Percentiles rank a stretch among this genome's conserved stretches.
phyloP scores from a whole-genome alignment of 1,284 basidiomycete species.

The Sporisorium sorghi region DNA sequence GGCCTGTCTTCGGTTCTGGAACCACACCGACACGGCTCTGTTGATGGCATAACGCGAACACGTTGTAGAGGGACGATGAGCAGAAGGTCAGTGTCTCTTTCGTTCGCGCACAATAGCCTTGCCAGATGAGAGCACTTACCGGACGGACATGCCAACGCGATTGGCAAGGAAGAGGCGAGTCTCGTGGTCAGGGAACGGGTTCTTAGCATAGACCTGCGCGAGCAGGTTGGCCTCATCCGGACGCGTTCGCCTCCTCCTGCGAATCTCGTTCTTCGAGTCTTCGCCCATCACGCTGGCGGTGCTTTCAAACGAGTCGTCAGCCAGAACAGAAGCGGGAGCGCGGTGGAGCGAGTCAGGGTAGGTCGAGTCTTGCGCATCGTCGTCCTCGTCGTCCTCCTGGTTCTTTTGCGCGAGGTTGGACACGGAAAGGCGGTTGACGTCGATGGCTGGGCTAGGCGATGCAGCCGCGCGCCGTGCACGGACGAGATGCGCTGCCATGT shows the following conservation, averaged over 20 bases:
- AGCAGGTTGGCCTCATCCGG: conserved; percentile 61
- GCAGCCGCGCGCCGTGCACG: conserved; percentile 9
- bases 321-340: conserved; percentile 26
- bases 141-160: conserved; percentile 58
- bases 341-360: conserved; percentile 13
- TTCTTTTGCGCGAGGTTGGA: conserved; percentile 43
- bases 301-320: conserved; percentile 48
- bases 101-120: not conserved
- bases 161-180: conserved; percentile 60
- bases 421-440: conserved; percentile 38
- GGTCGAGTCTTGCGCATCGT: conserved; percentile 12
- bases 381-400: conserved; percentile 28
- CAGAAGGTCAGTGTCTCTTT: conserved; percentile 6
- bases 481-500: not conserved
- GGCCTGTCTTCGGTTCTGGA: conserved; percentile 67
- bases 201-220: conserved; percentile 58
- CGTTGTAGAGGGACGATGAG: not conserved
- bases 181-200: conserved; percentile 62
- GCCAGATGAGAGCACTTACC: conserved; percentile 41
- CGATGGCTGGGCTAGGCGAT: conserved; percentile 34
- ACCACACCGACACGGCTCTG: conserved; percentile 65
- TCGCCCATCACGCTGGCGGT: conserved; percentile 36
- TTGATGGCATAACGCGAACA: not conserved
- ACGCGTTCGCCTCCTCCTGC: conserved; percentile 56
- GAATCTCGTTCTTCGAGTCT: conserved; percentile 40